Conservation (phyloP, 257 asterid genomes). For the Haberlea rhodopensis region DNA sequence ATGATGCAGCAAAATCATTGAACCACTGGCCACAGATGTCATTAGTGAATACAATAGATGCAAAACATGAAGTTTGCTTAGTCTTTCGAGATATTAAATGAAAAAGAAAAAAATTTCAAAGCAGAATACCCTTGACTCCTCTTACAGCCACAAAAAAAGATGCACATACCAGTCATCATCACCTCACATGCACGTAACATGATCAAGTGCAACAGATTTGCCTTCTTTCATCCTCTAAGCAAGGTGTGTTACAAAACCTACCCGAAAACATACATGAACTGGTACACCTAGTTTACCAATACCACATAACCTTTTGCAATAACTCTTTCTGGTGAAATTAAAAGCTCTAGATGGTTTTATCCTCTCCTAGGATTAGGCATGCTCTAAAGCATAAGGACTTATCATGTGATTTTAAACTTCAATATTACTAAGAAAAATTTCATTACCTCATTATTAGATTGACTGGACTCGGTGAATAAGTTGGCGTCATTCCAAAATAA, state of each 20-base stretch:
- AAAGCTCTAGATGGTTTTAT: slow-evolving; percentile 4
- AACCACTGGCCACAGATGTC: neutral
- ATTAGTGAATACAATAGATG: neutral
- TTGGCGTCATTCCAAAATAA: slow-evolving; percentile 36
- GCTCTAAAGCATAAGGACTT: slow-evolving; percentile 14
- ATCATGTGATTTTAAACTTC: slow-evolving; percentile 16
- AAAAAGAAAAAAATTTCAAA: too few species aligned
- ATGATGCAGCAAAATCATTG: too few species aligned
- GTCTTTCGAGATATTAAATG: too few species aligned
- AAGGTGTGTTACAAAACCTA: slow-evolving; percentile 7
- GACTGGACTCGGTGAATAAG: slow-evolving; percentile 29
- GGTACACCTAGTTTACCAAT: slow-evolving; percentile 12
- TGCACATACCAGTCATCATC: slow-evolving; percentile 3
- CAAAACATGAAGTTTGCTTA: too few species aligned
- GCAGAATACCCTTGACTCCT: too few species aligned
- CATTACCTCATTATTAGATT: slow-evolving; percentile 47
- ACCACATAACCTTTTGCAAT: neutral
- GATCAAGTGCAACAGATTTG: too few species aligned
- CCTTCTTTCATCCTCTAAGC: neutral
- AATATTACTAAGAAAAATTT: slow-evolving; percentile 16
- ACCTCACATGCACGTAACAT: neutral
- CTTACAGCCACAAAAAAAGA: neutral
- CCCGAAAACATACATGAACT: neutral
- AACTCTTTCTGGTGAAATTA: slow-evolving; percentile 14
- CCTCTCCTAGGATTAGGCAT: neutral